Evolutionary conservation across 108 stramenopile genomes (phyloP).

Genomic region (Nitzschia sp.): DNA sequence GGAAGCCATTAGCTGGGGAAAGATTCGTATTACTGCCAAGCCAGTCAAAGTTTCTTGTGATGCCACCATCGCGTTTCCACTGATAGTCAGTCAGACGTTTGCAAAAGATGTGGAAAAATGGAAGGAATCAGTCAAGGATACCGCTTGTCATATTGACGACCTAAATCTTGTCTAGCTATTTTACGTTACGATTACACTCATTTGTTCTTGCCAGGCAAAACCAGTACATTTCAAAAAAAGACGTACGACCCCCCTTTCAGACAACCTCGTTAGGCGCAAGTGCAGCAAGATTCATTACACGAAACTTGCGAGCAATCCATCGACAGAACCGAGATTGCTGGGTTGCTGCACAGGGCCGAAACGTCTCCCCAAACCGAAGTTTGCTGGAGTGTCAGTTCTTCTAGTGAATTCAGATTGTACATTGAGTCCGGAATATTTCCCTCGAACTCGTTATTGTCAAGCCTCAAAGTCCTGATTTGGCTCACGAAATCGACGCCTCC

Average conservation of each 20-base stretch:
- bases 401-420: constrained; percentile 23
- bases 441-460: constrained; percentile 55
- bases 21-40: constrained; percentile 90
- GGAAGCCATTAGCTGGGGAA: constrained; percentile 98
- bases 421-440: constrained; percentile 44
- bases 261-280: background rate
- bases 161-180: constrained; percentile 1
- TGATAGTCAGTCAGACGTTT: constrained; percentile 97
- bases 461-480: constrained; percentile 28
- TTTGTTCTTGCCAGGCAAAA: no score
- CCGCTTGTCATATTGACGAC: constrained; percentile 75
- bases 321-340: constrained; percentile 4
- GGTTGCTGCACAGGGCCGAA: constrained; percentile 15
- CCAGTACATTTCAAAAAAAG: no score
- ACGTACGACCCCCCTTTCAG: background rate
- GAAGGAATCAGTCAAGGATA: constrained; percentile 67
- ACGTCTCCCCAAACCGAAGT: constrained; percentile 34
- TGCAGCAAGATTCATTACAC: constrained; percentile 12
- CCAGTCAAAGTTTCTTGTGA: constrained; percentile 97
- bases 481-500: background rate
- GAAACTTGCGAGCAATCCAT: constrained; percentile 23
- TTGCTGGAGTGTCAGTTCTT: constrained; percentile 42
- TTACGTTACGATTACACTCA: no score
- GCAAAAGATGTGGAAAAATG: constrained; percentile 90
- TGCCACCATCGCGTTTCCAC: constrained; percentile 95